Conservation (phyloP, 495 filamentous ascomycete genomes). For the Tuber brumale region DNA sequence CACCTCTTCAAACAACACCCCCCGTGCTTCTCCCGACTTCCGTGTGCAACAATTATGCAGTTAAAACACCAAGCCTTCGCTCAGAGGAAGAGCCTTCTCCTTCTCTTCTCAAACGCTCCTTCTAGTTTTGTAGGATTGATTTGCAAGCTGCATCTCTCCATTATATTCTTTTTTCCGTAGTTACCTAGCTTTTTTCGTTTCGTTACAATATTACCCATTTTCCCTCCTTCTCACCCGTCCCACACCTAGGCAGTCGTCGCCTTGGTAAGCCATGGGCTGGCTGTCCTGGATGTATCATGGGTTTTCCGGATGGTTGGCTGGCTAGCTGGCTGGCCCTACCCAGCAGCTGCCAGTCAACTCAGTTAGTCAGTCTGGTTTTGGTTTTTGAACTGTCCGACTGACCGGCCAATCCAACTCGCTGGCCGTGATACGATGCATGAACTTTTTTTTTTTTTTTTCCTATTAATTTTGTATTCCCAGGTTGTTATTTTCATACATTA, state of each 20-base stretch:
- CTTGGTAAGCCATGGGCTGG: background rate
- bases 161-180: background rate
- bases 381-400: background rate
- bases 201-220: background rate
- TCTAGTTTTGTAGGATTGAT: background rate
- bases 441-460: background rate
- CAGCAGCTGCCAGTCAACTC: background rate
- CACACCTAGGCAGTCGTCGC: background rate
- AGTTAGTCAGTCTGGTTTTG: background rate
- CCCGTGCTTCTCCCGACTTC: background rate
- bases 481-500: conserved; percentile 1
- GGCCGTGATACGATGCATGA: background rate
- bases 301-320: background rate
- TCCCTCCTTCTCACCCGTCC: background rate
- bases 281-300: background rate
- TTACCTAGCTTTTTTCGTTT: background rate
- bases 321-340: background rate
- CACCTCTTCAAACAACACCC: background rate
- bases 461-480: background rate
- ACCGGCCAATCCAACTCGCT: background rate
- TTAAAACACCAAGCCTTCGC: background rate
- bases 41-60: background rate
- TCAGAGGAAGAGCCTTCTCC: background rate
- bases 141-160: background rate
- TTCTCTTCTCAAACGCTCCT: background rate